Conservation (phyloP, 1,284 basidiomycete genomes). For the Fomitopsis betulina region DNA sequence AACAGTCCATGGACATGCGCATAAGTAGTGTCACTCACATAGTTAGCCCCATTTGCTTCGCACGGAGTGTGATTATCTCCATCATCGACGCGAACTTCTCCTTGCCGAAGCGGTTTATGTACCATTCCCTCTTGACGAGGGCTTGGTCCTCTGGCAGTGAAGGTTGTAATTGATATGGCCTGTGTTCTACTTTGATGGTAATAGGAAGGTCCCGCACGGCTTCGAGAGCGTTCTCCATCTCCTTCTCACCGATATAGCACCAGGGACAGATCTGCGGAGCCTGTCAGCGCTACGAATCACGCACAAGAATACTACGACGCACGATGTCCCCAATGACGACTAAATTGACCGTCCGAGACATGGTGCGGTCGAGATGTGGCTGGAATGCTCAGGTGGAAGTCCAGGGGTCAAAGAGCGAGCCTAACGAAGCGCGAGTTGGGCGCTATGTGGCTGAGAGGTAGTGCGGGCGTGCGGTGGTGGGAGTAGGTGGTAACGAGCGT, state of each 20-base stretch:
- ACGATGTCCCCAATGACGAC: conserved; percentile 73
- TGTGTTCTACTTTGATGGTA: conserved; percentile 68
- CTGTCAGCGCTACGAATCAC: background rate
- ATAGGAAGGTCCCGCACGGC: conserved; percentile 59
- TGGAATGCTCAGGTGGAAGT: background rate
- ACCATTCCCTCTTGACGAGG: conserved; percentile 46
- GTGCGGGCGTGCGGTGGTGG: background rate
- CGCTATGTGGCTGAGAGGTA: background rate
- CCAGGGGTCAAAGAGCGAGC: background rate
- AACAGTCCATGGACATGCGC: background rate
- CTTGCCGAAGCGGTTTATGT: conserved; percentile 52
- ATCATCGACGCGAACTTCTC: conserved; percentile 49
- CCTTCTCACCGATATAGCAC: conserved; percentile 72
- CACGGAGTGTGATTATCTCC: conserved; percentile 45
- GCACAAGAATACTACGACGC: conserved; percentile 23
- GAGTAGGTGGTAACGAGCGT: background rate
- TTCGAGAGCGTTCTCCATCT: conserved; percentile 63
- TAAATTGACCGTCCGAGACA: conserved; percentile 47
- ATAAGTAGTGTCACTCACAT: conserved; percentile 42
- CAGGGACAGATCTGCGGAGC: conserved; percentile 57
- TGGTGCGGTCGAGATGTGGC: background rate
- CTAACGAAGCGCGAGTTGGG: background rate
- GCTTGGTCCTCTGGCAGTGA: conserved; percentile 41
- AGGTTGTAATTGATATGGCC: conserved; percentile 66
- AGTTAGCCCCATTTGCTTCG: conserved; percentile 55